These are phyloP conservation scores for Neonectria ditissima DNA, from an alignment of 2,329 filamentous ascomycete species.

Conservation along the genomic window DNA sequence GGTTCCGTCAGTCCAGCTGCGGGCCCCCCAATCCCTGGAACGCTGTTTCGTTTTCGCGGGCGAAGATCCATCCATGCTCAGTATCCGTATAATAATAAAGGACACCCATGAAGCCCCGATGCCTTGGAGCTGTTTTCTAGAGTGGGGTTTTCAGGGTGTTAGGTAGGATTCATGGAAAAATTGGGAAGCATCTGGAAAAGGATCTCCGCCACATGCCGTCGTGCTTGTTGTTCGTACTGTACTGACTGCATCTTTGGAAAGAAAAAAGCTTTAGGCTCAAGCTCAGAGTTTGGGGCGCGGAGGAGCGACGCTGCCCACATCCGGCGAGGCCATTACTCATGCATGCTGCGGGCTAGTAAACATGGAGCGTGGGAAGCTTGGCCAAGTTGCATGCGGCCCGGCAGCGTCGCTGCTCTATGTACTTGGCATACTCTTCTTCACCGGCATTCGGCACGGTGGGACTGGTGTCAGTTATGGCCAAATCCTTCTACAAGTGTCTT, in stretches of 20 bases:
- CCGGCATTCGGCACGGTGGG: background rate
- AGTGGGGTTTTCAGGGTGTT: slow-evolving; percentile 5
- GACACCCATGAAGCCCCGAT: background rate
- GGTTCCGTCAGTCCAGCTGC: slow-evolving; percentile 11
- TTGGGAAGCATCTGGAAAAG: slow-evolving; percentile 17
- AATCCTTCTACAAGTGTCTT: background rate
- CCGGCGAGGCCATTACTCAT: slow-evolving; percentile 9
- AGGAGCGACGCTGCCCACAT: slow-evolving; percentile 4
- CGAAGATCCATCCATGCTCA: slow-evolving; percentile 11
- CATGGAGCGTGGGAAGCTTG: slow-evolving; percentile 4
- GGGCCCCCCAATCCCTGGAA: slow-evolving; percentile 5
- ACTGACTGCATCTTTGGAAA: too few species aligned
- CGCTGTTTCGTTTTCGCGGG: slow-evolving; percentile 11
- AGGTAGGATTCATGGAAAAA: slow-evolving; percentile 4
- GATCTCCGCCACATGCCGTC: slow-evolving; percentile 5
- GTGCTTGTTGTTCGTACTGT: background rate
- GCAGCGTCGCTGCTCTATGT: slow-evolving; percentile 5
- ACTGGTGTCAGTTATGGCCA: slow-evolving; percentile 1
- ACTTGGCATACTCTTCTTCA: too few species aligned
- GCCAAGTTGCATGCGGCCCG: slow-evolving; percentile 19
- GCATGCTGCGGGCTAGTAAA: background rate
- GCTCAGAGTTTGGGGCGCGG: background rate
- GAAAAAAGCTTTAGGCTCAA: slow-evolving; percentile 7
- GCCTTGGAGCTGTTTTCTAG: background rate
- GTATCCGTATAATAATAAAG: slow-evolving; percentile 8